phyloP scores from a whole-genome alignment of 371 early-diverging fungal genomes.

The Entomophthora muscae region DNA sequence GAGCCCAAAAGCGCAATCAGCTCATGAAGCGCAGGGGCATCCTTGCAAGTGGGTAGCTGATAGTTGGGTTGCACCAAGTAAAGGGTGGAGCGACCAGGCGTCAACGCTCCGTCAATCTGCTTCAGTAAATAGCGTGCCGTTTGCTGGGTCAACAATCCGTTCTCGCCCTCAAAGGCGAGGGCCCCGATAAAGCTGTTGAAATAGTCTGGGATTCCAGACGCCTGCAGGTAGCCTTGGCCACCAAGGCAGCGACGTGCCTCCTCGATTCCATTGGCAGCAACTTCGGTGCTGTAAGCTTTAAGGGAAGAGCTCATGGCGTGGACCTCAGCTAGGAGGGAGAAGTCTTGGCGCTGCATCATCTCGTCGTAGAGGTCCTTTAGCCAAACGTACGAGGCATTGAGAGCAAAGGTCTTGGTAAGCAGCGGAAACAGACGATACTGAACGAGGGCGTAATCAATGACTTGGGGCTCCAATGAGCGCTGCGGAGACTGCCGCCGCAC shows the following conservation, averaged over 20 bases:
- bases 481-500: slow-evolving; percentile 55
- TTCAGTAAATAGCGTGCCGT: slow-evolving; percentile 39
- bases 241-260: slow-evolving; percentile 55
- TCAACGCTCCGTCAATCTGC: not conserved
- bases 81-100: not conserved
- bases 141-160: slow-evolving; percentile 30
- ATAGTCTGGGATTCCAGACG: slow-evolving; percentile 53
- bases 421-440: slow-evolving; percentile 62
- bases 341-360: slow-evolving; percentile 30
- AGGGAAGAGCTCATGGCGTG: slow-evolving; percentile 73
- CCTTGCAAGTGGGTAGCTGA: not conserved
- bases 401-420: slow-evolving; percentile 60
- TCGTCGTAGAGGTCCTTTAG: slow-evolving; percentile 47
- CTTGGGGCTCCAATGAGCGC: slow-evolving; percentile 42
- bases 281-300: slow-evolving; percentile 59
- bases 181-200: slow-evolving; percentile 47
- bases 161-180: slow-evolving; percentile 36
- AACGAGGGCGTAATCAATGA: slow-evolving; percentile 60
- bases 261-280: slow-evolving; percentile 62
- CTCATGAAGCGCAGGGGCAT: not conserved
- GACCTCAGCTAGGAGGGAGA: slow-evolving; percentile 43
- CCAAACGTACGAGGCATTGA: slow-evolving; percentile 47
- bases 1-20: not conserved
- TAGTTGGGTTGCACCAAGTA: not conserved
- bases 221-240: slow-evolving; percentile 65